Base-by-base conservation (phyloP, 495 filamentous ascomycete genomes). In the Cairneyella variabilis region DNA sequence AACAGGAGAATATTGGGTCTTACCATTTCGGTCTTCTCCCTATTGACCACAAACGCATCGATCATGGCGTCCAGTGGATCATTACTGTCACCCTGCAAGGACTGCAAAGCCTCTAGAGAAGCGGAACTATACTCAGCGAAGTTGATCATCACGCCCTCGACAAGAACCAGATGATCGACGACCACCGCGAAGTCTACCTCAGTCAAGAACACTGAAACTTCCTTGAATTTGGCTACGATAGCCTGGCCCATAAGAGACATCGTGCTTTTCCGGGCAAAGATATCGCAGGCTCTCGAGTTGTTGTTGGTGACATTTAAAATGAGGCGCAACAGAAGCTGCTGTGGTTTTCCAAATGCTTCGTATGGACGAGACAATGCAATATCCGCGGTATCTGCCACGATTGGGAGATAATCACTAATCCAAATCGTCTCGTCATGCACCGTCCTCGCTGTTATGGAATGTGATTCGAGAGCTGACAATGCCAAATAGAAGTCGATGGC, bases 281-380 rank as follows among this genome's bases (percentile, higher is more conserved):
- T 61, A 22, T 82, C 76, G 48, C 87, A 90, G 26, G 88, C 79
- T 12, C 71, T 69, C 1, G 78, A 63, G 51, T 87, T 88, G 59
- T 88, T 89, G 69, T 97, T 96, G 14, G 91, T 93, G 14, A 92
- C 71, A 68, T 97, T 97, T 58, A 97, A 74, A 40, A 84, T 79
- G 22, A 97, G 81, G 49, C 89, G 83, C 42, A 95, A 72, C 45
- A 79, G 56, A 6, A 61, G 46, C 3, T 46, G 11, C 23, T 61
- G 58, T 6, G 45, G 41, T 9, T 22, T 21, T 17, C 53, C 58
- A 45, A 61, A 61, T 0, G 14, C 27, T 10, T 57, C 54, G 9
- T 39, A 10, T 16, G 57, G 58, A 28, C 32, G 34, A 14, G 48
- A 45, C 5, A 60, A 51, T 26, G 51, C 51, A 21, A 44, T 40